Evolutionary conservation across 225 moss, liverwort and hornwort species (phyloP).

Genomic region (Neckera pumila): DNA sequence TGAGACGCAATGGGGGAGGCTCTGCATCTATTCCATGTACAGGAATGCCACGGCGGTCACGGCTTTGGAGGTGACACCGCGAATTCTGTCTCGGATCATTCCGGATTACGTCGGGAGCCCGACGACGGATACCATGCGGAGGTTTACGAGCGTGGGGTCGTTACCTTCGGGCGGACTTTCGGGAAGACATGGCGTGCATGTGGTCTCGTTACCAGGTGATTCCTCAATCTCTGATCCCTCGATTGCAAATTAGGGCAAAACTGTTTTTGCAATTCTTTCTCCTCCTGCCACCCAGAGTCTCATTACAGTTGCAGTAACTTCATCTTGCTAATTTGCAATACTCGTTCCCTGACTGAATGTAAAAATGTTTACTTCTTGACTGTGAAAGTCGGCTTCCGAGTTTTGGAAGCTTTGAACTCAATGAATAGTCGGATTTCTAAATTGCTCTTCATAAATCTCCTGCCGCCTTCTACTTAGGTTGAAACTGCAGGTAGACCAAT

Average conservation of each 20-base stretch:
- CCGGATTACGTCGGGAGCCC: constrained; percentile 95
- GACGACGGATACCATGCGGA: constrained; percentile 73
- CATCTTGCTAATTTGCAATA: neutral
- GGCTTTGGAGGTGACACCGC: constrained; percentile 86
- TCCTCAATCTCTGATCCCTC: neutral
- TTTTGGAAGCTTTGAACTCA: neutral
- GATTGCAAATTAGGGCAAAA: constrained; percentile 1
- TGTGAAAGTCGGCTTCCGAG: neutral
- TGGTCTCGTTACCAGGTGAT: constrained; percentile 64
- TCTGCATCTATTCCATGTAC: constrained; percentile 71
- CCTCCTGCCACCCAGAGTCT: neutral
- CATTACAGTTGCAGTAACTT: neutral
- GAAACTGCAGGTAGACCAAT: neutral
- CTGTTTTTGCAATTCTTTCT: neutral
- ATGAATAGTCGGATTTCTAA: neutral
- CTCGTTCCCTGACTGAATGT: neutral
- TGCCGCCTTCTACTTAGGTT: neutral
- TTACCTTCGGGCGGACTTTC: constrained; percentile 58
- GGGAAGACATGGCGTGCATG: constrained; percentile 66
- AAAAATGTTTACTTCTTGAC: neutral
- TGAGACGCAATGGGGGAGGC: constrained; percentile 84
- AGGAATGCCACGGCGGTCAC: constrained; percentile 90
- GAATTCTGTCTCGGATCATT: constrained; percentile 70
- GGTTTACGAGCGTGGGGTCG: constrained; percentile 71
- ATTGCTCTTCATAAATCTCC: neutral